Evolutionary conservation across 2,329 filamentous ascomycete genomes (phyloP).

Genomic region (Pseudogymnoascus sp.): DNA sequence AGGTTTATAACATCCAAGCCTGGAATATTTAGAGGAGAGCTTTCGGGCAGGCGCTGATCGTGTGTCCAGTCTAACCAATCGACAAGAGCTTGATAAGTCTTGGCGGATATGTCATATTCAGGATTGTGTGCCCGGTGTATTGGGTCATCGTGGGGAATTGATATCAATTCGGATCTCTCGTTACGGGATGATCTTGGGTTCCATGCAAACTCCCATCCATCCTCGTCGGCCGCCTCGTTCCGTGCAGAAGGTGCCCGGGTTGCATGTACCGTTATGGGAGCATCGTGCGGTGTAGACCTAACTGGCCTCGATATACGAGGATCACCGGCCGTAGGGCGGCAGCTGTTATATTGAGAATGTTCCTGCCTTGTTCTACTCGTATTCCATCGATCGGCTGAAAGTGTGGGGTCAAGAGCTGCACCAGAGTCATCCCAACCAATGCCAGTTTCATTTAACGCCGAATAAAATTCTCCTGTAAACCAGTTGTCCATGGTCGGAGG

Average conservation of each 20-base stretch:
- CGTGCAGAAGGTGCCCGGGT: conserved; percentile 16
- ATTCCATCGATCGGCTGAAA: conserved; percentile 9
- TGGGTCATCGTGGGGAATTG: conserved; percentile 16
- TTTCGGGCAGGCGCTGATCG: background rate
- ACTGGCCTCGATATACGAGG: background rate
- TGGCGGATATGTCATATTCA: conserved; percentile 20
- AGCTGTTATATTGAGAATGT: background rate
- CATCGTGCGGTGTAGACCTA: background rate
- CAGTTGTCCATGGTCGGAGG: conserved; percentile 17
- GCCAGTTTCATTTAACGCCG: conserved; percentile 21
- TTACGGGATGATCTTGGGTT: conserved; percentile 17
- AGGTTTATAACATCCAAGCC: conserved; percentile 20
- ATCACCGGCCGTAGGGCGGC: background rate
- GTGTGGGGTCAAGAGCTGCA: conserved; percentile 11
- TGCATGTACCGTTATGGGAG: background rate
- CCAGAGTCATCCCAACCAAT: conserved; percentile 17
- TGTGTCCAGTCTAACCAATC: background rate
- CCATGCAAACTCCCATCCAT: conserved; percentile 23
- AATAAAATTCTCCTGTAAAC: conserved; percentile 24
- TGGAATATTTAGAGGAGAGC: conserved; percentile 15
- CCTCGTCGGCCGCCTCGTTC: conserved; percentile 19
- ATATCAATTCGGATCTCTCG: conserved; percentile 17
- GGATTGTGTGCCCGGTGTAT: conserved; percentile 18
- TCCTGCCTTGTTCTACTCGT: background rate
- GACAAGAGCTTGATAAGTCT: conserved; percentile 16